Evolutionary conservation across 768 basidiomycete species (phyloP), one percentile per base, ranked within the genome.

Genomic region (Kwoniella botswanensis): DNA sequence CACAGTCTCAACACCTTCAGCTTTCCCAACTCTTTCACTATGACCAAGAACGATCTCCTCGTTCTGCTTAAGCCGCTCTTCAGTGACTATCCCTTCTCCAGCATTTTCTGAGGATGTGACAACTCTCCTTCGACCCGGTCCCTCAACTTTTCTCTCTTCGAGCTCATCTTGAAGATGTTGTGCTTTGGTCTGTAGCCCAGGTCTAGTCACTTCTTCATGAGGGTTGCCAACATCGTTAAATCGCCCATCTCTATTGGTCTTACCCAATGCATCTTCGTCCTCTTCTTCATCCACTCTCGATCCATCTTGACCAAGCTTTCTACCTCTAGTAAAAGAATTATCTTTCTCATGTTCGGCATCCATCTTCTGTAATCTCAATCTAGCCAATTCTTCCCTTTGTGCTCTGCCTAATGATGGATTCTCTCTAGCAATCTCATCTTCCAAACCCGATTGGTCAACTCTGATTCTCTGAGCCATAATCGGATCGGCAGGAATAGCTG

Each of bases 381-480:
- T 12, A 44, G 64, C 66, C 43, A 67, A n/a, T 24, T 67, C 46
- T 35, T 29, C 43, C n/a, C 66, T 35, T 21, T 67, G 58, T 11
- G 11, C 42, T 21, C 41, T 24, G 6, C 35, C 42, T 15, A 57
- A 17, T 12, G 46, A 24, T 18, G 64, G 64, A 65, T 65, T 65
- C 41, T 65, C 64, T 57, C 43, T 55, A 26, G n/a, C 17, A 9
- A 65, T 56, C 54, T 65, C 64, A 42, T 55, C 55, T 57, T 65
- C 64, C 6, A 65, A 6, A 13, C 17, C 22, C 12, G 29, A 12
- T 50, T 53, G 64, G 21, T 29, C 41, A 1, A 55, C 24, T 41
- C 42, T 21, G n/a, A 29, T 26, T 17, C 41, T 50, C 22, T 44
- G 64, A n/a, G 59, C 59, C 42, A 61, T 43, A 12, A 43, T 44